Evolutionary conservation across 2,329 filamentous ascomycete species (phyloP), one percentile per base, ranked within the genome.

Genomic region (Aspergillus fructus): DNA sequence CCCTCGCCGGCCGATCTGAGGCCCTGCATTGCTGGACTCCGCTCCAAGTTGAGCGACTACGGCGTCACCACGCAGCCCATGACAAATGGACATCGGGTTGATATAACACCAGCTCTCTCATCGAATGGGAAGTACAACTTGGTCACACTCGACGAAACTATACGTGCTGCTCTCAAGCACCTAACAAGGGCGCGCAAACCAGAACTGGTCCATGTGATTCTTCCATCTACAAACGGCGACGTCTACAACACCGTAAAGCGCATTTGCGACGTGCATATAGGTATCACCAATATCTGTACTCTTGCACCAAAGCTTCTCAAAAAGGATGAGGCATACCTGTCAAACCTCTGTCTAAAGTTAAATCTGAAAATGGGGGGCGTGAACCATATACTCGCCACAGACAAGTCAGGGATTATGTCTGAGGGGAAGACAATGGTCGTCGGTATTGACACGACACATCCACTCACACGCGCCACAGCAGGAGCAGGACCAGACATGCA

Each of bases 391-490:
- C 76, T 96, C 0, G 60, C 60, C 3, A 46, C 56, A 4, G 65
- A 78, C 0, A 82, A 86, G 24, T 76, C 88, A 4, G 81, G 80
- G 1, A 78, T 91, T 0, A 74, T 92, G 53, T 77, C 78, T 41
- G 81, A 88, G 33, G 84, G 84, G 1, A 87, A 87, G 64, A 96
- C 91, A 0, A 96, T 97, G 87, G 76, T 96, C 1, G 85, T 94
- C 9, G 92, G 93, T 0, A 88, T 94, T 63, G 93, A 96, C 67
- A 91, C 96, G 0, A 96, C 91, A 0, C 93, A 96, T 66, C 92
- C 93, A 0, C 93, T 91, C n/a, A 84, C 86, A 0, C 85, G 83
- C 0, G 86, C 82, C 2, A 70, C 78, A 0, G 73, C 78, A 30
- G 9, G 8, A 30, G 27, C 27, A 30, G 27, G 27, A 4, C 27